Percentiles rank a stretch among this genome's conserved stretches.
Evolutionary conservation across 192 early-diverging fungal species (phyloP).

Genomic region (Funneliformis geosporum): DNA sequence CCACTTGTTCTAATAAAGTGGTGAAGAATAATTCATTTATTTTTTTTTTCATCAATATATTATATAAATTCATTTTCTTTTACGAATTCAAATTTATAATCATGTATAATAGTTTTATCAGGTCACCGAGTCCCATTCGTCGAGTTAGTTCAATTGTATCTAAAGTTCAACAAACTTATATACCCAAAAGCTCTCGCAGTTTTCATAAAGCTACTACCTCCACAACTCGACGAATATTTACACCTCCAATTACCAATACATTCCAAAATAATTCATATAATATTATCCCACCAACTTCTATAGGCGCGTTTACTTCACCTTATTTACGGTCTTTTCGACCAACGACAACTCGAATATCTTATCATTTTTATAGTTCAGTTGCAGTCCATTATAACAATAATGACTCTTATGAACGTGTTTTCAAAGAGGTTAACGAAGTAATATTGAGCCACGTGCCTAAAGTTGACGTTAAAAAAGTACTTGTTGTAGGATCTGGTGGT

Average conservation of each 20-base stretch:
- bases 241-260: neutral
- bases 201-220: neutral
- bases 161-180: neutral
- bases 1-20: no score
- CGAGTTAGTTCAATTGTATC: neutral
- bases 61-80: no score
- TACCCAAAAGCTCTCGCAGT: neutral
- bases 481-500: constrained; percentile 95
- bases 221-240: constrained; percentile 8
- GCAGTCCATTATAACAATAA: neutral
- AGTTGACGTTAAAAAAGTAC: constrained; percentile 84
- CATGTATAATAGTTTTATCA: constrained; percentile 14
- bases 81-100: neutral
- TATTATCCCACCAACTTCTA: neutral
- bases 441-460: constrained; percentile 53
- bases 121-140: constrained; percentile 13
- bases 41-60: no score
- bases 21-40: no score
- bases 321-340: neutral
- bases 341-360: constrained; percentile 28
- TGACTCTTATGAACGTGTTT: neutral
- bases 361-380: constrained; percentile 23
- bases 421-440: constrained; percentile 50
- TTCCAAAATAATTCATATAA: neutral
- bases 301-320: neutral